Base-by-base conservation (phyloP, 2,329 filamentous ascomycete genomes). In the Fusarium anguioides region DNA sequence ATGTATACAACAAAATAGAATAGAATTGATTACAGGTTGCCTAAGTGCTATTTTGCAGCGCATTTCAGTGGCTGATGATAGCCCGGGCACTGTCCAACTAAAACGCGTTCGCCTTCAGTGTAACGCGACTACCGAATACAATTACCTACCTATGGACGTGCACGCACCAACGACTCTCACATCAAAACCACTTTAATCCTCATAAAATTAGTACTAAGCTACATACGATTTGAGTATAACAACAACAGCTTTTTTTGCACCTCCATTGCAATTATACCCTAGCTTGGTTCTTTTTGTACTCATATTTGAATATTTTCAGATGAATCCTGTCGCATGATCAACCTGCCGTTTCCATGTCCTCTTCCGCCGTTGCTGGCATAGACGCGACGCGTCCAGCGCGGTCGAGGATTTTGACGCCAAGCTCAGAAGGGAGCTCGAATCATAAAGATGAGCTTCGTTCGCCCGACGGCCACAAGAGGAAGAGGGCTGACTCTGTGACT, bases 351-450 rank as follows among this genome's bases (percentile, higher is more conserved):
- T 69, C 63, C 62, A 80, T 79, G 78, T 72, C 76, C 70, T 76
- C 76, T 62, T 71, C 76, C 60, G 71, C 72, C 61, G 58, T 72
- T 61, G 64, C 72, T 64, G 77, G 73, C 68, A 71, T 78, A 70
- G 80, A 83, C 82, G 83, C 83, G 83, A 83, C 83, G 81, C 84
- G 82, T 80, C 79, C 77, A 59, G 72, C 77, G 60, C 72, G 66
- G 63, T 80, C 78, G 54, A 78, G 78, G 67, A 79, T 81, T 68
- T 75, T 81, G 67, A 81, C 78, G 46, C 76, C 81, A 48, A 77
- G 75, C 65, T 78, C 79, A 27, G 76, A 81, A 64, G 75, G 74
- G 62, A 80, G 75, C 61, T 70, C 79, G 52, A 79, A 78, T 67
- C 76, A 74, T 63, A 74, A 74, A 54, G 68, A 78, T 75, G 75